Conservation (phyloP, 73 alveolate genomes). For the Paramecium pentaurelia region DNA sequence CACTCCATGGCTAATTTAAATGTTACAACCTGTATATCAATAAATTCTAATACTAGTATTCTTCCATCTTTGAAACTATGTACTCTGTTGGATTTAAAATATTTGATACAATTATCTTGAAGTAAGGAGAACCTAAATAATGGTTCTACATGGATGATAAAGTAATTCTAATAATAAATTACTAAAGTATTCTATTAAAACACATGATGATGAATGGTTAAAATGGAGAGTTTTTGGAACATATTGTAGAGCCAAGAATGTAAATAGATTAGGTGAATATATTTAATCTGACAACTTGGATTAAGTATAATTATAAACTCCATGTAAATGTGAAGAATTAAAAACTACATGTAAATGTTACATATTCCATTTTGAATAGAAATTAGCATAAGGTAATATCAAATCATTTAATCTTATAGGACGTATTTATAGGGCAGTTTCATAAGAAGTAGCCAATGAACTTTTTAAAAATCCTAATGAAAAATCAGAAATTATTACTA, state of each 20-base stretch:
- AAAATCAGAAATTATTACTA: background rate
- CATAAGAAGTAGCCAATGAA: slow-evolving; percentile 6
- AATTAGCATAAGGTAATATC: background rate
- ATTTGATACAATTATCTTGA: background rate
- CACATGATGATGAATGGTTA: slow-evolving; percentile 43
- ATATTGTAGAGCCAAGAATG: background rate
- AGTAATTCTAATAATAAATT: background rate
- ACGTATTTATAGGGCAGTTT: slow-evolving; percentile 15
- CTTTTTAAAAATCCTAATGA: slow-evolving; percentile 21
- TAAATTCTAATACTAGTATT: background rate
- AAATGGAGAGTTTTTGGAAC: slow-evolving; percentile 28
- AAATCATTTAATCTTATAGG: background rate
- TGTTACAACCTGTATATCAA: slow-evolving; percentile 5
- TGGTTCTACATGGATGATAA: slow-evolving; percentile 44
- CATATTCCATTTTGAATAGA: slow-evolving; percentile 7
- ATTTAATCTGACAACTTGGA: slow-evolving; percentile 9
- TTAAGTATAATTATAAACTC: background rate
- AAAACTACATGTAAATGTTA: background rate
- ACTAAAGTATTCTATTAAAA: background rate
- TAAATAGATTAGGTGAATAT: background rate
- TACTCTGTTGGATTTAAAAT: background rate
- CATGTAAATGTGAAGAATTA: background rate
- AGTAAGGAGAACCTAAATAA: slow-evolving; percentile 24
- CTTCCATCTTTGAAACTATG: slow-evolving; percentile 18
- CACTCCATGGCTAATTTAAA: background rate